Conservation (phyloP, 306 rosid species). For the Rosa lucieae region DNA sequence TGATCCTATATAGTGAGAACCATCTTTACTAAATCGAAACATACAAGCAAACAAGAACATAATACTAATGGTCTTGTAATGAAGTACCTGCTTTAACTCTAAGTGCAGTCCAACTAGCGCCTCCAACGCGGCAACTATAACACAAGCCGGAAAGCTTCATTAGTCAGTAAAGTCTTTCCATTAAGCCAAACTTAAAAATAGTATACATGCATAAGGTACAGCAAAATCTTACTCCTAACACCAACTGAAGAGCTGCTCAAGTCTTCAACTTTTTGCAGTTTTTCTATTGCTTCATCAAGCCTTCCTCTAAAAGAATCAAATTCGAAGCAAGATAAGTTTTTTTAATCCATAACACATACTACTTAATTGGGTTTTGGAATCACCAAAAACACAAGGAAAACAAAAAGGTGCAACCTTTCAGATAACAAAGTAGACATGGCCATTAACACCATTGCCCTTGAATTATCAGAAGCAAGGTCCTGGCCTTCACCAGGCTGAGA, state of each 20-base stretch:
- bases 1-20: slow-evolving; percentile 64
- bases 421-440: slow-evolving; percentile 69
- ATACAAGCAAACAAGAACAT: background rate
- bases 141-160: slow-evolving; percentile 24
- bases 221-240: slow-evolving; percentile 50
- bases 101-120: slow-evolving; percentile 84
- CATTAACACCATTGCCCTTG: slow-evolving; percentile 68
- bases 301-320: slow-evolving; percentile 50
- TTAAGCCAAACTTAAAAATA: background rate
- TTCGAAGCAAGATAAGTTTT: background rate
- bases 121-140: slow-evolving; percentile 82
- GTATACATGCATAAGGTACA: background rate
- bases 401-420: slow-evolving; percentile 57
- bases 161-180: slow-evolving; percentile 4
- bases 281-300: slow-evolving; percentile 60
- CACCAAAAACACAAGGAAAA: background rate
- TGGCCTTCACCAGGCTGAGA: slow-evolving; percentile 53
- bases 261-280: slow-evolving; percentile 56
- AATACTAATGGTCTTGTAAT: too few species aligned
- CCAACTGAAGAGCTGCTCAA: slow-evolving; percentile 58
- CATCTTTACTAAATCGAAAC: slow-evolving; percentile 29
- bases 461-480: slow-evolving; percentile 44
- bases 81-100: slow-evolving; percentile 61
- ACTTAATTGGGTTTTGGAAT: slow-evolving; percentile 2
- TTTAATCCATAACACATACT: background rate